A percentile compares a stretch with the other conserved stretches of the same genome.
phyloP scores from a whole-genome alignment of 352 stramenopile species.

The Paralagenidium karlingii region DNA sequence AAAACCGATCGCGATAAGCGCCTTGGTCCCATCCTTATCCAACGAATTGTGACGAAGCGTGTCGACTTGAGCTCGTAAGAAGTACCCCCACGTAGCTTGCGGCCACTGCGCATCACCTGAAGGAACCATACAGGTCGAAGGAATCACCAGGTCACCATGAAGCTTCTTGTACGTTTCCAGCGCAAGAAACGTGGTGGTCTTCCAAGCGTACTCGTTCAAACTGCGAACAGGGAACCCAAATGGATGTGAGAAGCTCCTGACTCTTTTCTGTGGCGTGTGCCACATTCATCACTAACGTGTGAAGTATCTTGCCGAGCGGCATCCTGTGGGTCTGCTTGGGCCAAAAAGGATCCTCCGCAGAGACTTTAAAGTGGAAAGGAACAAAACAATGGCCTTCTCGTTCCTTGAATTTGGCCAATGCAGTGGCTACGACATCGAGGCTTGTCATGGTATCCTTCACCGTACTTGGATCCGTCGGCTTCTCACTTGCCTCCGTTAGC shows the following conservation, averaged over 20 bases:
- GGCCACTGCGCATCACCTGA: slow-evolving; percentile 55
- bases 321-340: slow-evolving; percentile 30
- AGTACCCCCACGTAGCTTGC: slow-evolving; percentile 62
- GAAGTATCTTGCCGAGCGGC: slow-evolving; percentile 32
- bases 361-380: slow-evolving; percentile 22
- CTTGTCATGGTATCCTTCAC: too few relatives aligned
- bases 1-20: slow-evolving; percentile 86
- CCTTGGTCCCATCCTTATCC: slow-evolving; percentile 38
- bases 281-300: slow-evolving; percentile 30
- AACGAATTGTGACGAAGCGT: slow-evolving; percentile 57
- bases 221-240: slow-evolving; percentile 42
- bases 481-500: too few relatives aligned
- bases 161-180: slow-evolving; percentile 32
- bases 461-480: too few relatives aligned
- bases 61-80: slow-evolving; percentile 81
- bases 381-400: slow-evolving; percentile 55
- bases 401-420: slow-evolving; percentile 35
- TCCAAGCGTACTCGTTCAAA: slow-evolving; percentile 51
- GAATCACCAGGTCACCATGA: slow-evolving; percentile 37
- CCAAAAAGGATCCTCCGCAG: too few relatives aligned
- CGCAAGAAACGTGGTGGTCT: slow-evolving; percentile 40
- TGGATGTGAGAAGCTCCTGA: too few relatives aligned
- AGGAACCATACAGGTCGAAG: slow-evolving; percentile 86
- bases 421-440: too few relatives aligned
- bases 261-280: slow-evolving; percentile 10